phyloP scores from a whole-genome alignment of 768 basidiomycete genomes.

The Tylopilus felleus region DNA sequence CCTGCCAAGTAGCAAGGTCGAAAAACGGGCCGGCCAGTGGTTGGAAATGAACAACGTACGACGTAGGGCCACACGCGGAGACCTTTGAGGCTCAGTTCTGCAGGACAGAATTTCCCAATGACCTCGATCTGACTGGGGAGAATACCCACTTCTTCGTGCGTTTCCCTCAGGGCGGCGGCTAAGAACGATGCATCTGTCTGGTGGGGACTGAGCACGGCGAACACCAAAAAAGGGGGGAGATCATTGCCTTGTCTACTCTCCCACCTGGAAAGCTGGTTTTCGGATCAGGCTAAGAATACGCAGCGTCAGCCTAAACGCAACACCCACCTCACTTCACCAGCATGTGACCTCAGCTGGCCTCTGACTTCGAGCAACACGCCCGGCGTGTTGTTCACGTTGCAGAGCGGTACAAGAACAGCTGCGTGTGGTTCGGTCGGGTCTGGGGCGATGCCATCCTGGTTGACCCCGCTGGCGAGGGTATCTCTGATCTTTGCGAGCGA shows the following conservation, averaged over 20 bases:
- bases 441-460: slow-evolving; percentile 16
- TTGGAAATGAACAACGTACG: slow-evolving; percentile 41
- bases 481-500: slow-evolving; percentile 32
- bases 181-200: slow-evolving; percentile 54
- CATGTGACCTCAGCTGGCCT: slow-evolving; percentile 60
- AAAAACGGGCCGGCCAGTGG: not conserved
- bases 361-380: slow-evolving; percentile 73
- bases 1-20: slow-evolving; percentile 23
- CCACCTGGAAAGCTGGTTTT: slow-evolving; percentile 72
- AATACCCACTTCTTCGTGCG: slow-evolving; percentile 70
- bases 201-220: not conserved
- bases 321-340: slow-evolving; percentile 77
- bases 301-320: not conserved
- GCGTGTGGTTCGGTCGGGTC: slow-evolving; percentile 44
- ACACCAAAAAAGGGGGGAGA: not conserved
- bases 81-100: slow-evolving; percentile 55
- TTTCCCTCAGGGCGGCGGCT: slow-evolving; percentile 66
- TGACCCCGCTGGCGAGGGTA: slow-evolving; percentile 20
- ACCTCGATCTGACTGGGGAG: slow-evolving; percentile 57
- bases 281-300: not conserved
- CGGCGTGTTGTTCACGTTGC: slow-evolving; percentile 65
- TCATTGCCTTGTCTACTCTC: slow-evolving; percentile 56
- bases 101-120: slow-evolving; percentile 61
- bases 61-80: slow-evolving; percentile 75
- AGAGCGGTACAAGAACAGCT: slow-evolving; percentile 73